Evolutionary conservation across 495 filamentous ascomycete species (phyloP), one percentile per base, ranked within the genome.

Genomic region (Annulohypoxylon stygium): DNA sequence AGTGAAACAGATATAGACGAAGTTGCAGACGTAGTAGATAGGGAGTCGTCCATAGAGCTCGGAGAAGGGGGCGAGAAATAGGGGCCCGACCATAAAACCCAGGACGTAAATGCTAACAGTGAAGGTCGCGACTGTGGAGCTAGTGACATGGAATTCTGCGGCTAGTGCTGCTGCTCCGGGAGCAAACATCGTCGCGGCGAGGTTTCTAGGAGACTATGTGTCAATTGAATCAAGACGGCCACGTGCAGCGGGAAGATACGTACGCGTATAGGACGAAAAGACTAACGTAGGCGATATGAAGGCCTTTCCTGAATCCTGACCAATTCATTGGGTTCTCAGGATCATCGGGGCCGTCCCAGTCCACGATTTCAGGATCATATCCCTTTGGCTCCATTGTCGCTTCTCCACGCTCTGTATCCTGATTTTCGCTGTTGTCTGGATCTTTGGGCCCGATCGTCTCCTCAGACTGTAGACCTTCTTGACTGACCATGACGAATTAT

Each of bases 271-370:
- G 85, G 86, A 91, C 81, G 92, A 73, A 76, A 4, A 74, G 51
- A 48, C 61, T 66, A 25, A 71, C 67, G 9, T 71, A 70, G 0
- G 39, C 51, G 1, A 71, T 34, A 11, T 70, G 92, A 57, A 82
- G 83, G 41, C 66, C 26, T 48, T 66, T 71, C 62, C 61, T 71
- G 30, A 43, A 61, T 2, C 51, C 58, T 0, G 82, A 65, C 76
- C 84, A 88, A 73, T 90, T 90, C 59, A 83, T 79, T 3, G 88
- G 88, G 65, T 90, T 87, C 34, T 83, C 81, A 6, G 86, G 86
- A 59, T 90, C 88, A 36, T 88, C 78, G 20, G 78, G 78, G 6
- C 83, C 83, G 54, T 80, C 75, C 79, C 80, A 83, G 1, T 71
- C 70, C 8, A 81, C 25, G n/a, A 71, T 61, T 20, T 66, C 61